Evolutionary conservation across 768 basidiomycete species (phyloP).

Genomic region (Galerina marginata): DNA sequence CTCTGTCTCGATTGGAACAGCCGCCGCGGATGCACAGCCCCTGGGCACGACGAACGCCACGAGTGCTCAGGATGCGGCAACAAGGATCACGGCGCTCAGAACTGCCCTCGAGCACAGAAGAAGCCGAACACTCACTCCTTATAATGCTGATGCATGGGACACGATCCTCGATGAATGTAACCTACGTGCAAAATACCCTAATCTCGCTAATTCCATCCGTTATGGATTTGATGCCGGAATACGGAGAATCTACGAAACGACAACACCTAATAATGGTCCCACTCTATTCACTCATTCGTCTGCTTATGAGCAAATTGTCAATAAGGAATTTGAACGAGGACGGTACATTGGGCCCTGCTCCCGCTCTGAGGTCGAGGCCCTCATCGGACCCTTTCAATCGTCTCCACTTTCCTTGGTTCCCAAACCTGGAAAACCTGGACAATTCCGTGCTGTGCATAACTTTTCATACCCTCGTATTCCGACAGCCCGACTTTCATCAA

Average conservation of each 20-base stretch:
- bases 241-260: background rate
- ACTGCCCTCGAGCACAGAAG: constrained; percentile 43
- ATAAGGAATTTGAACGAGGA: constrained; percentile 26
- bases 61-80: constrained; percentile 49
- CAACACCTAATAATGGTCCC: background rate
- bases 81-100: constrained; percentile 41
- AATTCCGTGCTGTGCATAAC: constrained; percentile 43
- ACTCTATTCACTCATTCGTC: background rate
- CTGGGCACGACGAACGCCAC: constrained; percentile 33
- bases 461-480: constrained; percentile 33
- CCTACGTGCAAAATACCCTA: background rate
- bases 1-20: constrained; percentile 43
- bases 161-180: background rate
- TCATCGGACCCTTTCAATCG: constrained; percentile 44
- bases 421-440: constrained; percentile 36
- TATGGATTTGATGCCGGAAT: background rate
- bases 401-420: constrained; percentile 43
- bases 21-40: constrained; percentile 28
- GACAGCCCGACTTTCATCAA: constrained; percentile 18
- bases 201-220: background rate
- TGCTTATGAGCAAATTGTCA: constrained; percentile 13
- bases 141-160: constrained; percentile 35
- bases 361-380: constrained; percentile 22
- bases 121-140: constrained; percentile 31
- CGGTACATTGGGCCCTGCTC: constrained; percentile 40